A percentile compares a stretch with the other conserved stretches of the same genome.
These are phyloP conservation scores for Murraya paniculata DNA, from an alignment of 345 rosid species.

Conservation along the genomic window DNA sequence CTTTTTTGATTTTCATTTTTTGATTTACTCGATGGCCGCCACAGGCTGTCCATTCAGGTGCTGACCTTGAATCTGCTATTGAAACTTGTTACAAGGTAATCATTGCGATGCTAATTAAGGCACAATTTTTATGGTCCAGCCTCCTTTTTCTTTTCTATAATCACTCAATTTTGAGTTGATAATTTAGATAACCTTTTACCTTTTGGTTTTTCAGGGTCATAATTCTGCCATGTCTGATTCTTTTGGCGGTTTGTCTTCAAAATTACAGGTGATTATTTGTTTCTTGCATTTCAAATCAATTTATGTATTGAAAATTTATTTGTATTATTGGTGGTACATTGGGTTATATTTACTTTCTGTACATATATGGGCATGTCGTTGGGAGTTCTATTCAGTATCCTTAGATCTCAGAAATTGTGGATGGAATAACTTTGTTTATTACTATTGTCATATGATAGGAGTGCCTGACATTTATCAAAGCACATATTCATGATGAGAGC, in stretches of 20 bases:
- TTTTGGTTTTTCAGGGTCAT: conserved; percentile 24
- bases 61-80: conserved; percentile 44
- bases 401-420: background rate
- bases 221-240: conserved; percentile 2
- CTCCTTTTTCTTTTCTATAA: conserved; percentile 2
- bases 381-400: background rate
- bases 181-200: background rate
- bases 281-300: background rate
- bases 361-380: background rate
- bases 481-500: conserved; percentile 27
- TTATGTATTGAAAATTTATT: background rate
- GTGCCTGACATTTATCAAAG: conserved; percentile 32
- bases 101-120: background rate
- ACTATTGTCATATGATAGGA: conserved; percentile 23
- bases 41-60: conserved; percentile 45
- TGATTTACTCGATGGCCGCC: conserved; percentile 1
- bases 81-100: conserved; percentile 36
- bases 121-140: background rate
- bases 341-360: background rate
- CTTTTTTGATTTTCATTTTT: background rate
- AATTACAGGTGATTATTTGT: conserved; percentile 25
- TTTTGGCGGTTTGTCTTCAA: conserved; percentile 20
- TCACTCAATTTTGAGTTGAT: conserved; percentile 7
- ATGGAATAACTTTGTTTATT: conserved; percentile 4
- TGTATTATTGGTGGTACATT: background rate